A percentile compares a stretch with the other conserved stretches of the same genome.
These are phyloP conservation scores for Dothidotthia symphoricarpi DNA, from an alignment of 2,329 filamentous ascomycete genomes.

Conservation along the genomic window DNA sequence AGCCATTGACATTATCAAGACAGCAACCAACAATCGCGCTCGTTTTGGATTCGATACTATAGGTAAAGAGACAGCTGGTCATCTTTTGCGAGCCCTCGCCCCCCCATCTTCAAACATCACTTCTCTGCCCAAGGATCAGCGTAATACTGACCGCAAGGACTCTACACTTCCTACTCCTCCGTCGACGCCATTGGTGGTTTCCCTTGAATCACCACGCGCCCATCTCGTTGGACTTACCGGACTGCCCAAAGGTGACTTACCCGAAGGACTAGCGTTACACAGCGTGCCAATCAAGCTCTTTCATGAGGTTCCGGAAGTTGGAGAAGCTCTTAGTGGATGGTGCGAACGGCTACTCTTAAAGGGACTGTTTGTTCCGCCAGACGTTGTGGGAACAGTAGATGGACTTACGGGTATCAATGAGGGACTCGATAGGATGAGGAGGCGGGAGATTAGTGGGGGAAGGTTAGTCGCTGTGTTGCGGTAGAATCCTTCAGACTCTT, in stretches of 20 bases:
- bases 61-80: constrained; percentile 61
- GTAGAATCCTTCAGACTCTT: too few species aligned
- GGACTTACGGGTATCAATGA: constrained; percentile 67
- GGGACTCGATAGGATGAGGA: constrained; percentile 64
- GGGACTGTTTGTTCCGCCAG: constrained; percentile 57
- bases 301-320: constrained; percentile 64
- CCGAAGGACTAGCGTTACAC: constrained; percentile 56
- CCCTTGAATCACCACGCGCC: constrained; percentile 26
- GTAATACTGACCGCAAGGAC: constrained; percentile 8
- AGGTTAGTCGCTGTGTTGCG: constrained; percentile 54
- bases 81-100: constrained; percentile 56
- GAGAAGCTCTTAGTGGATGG: constrained; percentile 64
- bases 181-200: constrained; percentile 22
- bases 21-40: constrained; percentile 57
- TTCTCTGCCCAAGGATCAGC: constrained; percentile 13
- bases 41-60: constrained; percentile 69
- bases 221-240: constrained; percentile 70
- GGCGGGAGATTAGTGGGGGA: constrained; percentile 65
- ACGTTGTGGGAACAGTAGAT: constrained; percentile 63
- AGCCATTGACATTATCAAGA: constrained; percentile 64
- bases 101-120: constrained; percentile 11
- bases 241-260: constrained; percentile 56
- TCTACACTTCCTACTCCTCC: constrained; percentile 27
- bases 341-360: constrained; percentile 62
- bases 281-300: constrained; percentile 74